Conservation (phyloP, 2,329 filamentous ascomycete genomes). For the Rachicladosporium sp. region DNA sequence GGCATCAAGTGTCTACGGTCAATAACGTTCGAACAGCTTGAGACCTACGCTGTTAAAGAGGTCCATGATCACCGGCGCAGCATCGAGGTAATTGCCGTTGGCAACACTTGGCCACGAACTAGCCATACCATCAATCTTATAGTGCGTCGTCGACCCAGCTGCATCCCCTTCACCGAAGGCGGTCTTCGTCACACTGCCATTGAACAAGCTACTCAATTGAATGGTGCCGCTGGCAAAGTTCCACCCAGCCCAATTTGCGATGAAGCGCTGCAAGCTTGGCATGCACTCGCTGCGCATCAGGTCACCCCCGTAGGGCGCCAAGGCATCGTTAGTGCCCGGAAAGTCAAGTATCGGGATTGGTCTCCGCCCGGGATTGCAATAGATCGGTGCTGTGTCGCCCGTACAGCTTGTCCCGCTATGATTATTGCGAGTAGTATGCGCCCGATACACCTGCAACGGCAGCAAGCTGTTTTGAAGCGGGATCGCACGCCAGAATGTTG, state of each 20-base stretch:
- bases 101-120: constrained; percentile 21
- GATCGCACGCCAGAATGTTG: constrained; percentile 32
- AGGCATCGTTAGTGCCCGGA: constrained; percentile 27
- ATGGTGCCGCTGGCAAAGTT: constrained; percentile 14
- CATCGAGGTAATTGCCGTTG: constrained; percentile 1
- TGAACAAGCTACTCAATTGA: neutral
- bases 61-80: constrained; percentile 4
- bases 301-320: constrained; percentile 28
- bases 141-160: constrained; percentile 24
- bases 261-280: constrained; percentile 15
- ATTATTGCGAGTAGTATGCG: constrained; percentile 27
- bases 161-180: constrained; percentile 15
- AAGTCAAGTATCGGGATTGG: constrained; percentile 30
- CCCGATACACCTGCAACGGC: constrained; percentile 36
- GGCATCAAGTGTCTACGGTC: no score
- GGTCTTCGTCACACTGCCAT: constrained; percentile 13
- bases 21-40: no score
- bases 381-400: constrained; percentile 6
- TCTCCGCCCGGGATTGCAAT: constrained; percentile 10
- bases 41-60: constrained; percentile 1
- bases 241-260: constrained; percentile 24
- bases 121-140: constrained; percentile 22
- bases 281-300: constrained; percentile 10
- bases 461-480: constrained; percentile 30
- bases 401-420: constrained; percentile 5